phyloP scores from a whole-genome alignment of 169 alveolate genomes.

The Amoebophrya sp. region DNA sequence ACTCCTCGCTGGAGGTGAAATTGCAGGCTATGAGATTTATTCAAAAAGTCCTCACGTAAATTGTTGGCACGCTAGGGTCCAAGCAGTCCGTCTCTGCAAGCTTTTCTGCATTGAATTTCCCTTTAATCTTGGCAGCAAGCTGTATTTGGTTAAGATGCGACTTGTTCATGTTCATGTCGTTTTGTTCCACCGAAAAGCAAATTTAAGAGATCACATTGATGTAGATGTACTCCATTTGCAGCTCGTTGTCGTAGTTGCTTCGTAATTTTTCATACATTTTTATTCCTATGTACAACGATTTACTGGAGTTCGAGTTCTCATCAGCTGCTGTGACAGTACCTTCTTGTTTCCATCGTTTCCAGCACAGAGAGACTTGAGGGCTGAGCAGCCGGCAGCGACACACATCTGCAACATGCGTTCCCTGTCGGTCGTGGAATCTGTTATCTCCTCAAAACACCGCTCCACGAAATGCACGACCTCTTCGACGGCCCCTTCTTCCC shows the following conservation, averaged over 20 bases:
- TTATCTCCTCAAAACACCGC: background rate
- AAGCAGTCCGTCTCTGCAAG: background rate
- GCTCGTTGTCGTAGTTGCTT: too few species aligned
- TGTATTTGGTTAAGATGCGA: background rate
- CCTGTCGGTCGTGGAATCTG: background rate
- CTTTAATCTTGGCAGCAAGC: background rate
- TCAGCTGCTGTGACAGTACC: too few species aligned
- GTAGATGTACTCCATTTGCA: too few species aligned
- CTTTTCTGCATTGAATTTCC: background rate
- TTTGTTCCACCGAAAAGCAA: too few species aligned
- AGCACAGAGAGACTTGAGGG: background rate
- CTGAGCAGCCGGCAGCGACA: background rate
- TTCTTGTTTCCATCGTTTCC: slow-evolving; percentile 11
- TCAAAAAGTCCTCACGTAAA: too few species aligned
- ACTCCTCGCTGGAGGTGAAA: too few species aligned
- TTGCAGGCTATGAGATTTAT: too few species aligned
- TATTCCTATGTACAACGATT: too few species aligned
- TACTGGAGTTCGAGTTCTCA: too few species aligned
- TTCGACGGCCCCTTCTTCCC: background rate
- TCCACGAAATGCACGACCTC: background rate
- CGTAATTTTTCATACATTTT: too few species aligned
- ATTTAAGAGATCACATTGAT: too few species aligned
- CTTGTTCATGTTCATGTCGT: too few species aligned
- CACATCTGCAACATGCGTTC: background rate
- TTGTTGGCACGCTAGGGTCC: background rate